phyloP scores from a whole-genome alignment of 1,139 yeast species.

The Pichia norvegensis region DNA sequence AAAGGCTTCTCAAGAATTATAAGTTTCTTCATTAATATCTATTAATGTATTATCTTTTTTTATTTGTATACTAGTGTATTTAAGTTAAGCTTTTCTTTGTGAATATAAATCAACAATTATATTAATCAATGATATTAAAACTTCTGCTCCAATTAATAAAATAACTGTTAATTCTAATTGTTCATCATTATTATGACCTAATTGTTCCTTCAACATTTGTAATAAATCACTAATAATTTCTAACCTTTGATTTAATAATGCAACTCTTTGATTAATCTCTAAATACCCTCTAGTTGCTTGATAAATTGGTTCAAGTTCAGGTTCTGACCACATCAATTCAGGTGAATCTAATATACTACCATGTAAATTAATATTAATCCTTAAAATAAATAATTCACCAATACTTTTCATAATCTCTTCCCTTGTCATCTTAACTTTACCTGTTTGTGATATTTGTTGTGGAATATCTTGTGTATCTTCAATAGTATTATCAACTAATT shows the following conservation, averaged over 20 bases:
- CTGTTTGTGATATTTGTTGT: conserved; percentile 87
- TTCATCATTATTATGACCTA: conserved; percentile 88
- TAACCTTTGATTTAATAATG: conserved; percentile 76
- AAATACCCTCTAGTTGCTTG: conserved; percentile 93
- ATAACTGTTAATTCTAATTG: conserved; percentile 88
- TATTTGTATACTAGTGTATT: not conserved
- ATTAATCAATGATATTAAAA: conserved; percentile 77
- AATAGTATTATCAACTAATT: conserved; percentile 88
- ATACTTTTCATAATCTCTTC: conserved; percentile 94
- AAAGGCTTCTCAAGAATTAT: conserved; percentile 84
- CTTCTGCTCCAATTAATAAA: conserved; percentile 87
- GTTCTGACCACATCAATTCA: conserved; percentile 98
- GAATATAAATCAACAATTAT: conserved; percentile 30
- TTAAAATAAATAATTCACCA: conserved; percentile 84
- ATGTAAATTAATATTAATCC: conserved; percentile 86
- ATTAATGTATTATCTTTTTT: not conserved
- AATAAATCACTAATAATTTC: conserved; percentile 89
- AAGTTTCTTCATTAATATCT: too few species aligned
- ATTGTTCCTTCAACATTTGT: conserved; percentile 93
- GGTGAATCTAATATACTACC: conserved; percentile 96
- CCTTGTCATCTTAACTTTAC: conserved; percentile 89
- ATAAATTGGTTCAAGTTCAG: conserved; percentile 92
- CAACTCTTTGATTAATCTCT: conserved; percentile 89
- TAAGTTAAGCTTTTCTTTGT: conserved; percentile 10
- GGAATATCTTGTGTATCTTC: conserved; percentile 97